A percentile compares a stretch with the other conserved stretches of the same genome.
Evolutionary conservation across 83 land plant genomes (phyloP).

Genomic region (Diphasiastrum complanatum): DNA sequence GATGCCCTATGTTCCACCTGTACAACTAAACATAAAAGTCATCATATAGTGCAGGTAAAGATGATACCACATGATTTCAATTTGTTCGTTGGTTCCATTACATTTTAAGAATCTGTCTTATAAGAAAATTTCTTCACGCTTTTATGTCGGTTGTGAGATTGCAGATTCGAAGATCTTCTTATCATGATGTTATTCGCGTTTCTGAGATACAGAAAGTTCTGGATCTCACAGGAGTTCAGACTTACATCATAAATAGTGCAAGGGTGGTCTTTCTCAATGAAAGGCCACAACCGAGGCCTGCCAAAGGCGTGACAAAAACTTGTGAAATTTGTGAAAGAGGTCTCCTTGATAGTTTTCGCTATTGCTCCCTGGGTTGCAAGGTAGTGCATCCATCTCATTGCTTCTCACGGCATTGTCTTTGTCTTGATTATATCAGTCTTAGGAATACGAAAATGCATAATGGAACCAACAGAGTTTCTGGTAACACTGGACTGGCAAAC

Average conservation of each 20-base stretch:
- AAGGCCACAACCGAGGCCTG: slow-evolving; percentile 63
- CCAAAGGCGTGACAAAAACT: slow-evolving; percentile 58
- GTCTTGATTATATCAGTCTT: not conserved
- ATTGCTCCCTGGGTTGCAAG: slow-evolving; percentile 84
- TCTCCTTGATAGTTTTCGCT: slow-evolving; percentile 56
- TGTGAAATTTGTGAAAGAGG: slow-evolving; percentile 66
- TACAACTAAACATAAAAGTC: slow-evolving; percentile 40
- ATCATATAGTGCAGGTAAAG: slow-evolving; percentile 51
- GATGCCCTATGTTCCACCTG: slow-evolving; percentile 57
- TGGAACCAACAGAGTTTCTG: too few species aligned
- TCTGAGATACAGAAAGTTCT: slow-evolving; percentile 59
- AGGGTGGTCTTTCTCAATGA: slow-evolving; percentile 62
- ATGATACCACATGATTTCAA: too few species aligned
- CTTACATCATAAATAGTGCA: slow-evolving; percentile 73
- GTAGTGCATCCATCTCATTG: slow-evolving; percentile 13
- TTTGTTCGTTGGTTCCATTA: too few species aligned
- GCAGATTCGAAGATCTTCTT: slow-evolving; percentile 72
- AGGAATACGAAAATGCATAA: too few species aligned
- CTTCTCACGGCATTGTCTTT: not conserved
- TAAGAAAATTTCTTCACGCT: too few species aligned
- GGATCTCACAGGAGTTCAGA: slow-evolving; percentile 59
- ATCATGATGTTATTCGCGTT: slow-evolving; percentile 68
- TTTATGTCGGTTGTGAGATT: too few species aligned
- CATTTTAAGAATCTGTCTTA: too few species aligned
- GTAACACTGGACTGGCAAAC: too few species aligned